These are phyloP conservation scores for Neocatenulostroma microsporum DNA, from an alignment of 2,329 filamentous ascomycete species.

Conservation along the genomic window DNA sequence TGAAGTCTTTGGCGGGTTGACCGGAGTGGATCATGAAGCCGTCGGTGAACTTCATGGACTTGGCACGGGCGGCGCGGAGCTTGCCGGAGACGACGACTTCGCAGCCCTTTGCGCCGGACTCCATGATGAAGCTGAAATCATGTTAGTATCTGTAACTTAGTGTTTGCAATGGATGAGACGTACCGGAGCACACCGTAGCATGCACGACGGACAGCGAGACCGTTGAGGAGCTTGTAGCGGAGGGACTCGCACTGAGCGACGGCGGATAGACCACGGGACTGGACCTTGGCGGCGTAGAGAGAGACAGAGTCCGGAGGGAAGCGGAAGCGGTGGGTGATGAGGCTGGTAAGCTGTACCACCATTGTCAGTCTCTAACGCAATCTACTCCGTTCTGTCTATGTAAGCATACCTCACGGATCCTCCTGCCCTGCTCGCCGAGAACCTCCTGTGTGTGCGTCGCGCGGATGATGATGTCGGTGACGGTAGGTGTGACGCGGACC, in stretches of 20 bases:
- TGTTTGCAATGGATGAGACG: constrained; percentile 62
- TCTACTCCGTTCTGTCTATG: constrained; percentile 39
- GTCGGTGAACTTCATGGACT: constrained; percentile 99
- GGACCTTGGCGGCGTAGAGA: constrained; percentile 99
- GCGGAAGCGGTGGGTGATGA: constrained; percentile 99
- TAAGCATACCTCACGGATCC: constrained; percentile 69
- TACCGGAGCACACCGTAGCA: constrained; percentile 91
- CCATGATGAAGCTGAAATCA: constrained; percentile 85
- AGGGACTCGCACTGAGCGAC: constrained; percentile 99
- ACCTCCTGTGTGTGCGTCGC: constrained; percentile 99
- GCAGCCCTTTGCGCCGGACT: constrained; percentile 98
- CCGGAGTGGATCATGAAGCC: constrained; percentile 99
- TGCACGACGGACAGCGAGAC: constrained; percentile 93
- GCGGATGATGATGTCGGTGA: constrained; percentile 99
- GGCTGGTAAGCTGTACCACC: constrained; percentile 84
- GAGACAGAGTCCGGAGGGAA: constrained; percentile 99
- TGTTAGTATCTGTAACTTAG: constrained; percentile 6
- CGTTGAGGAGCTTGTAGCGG: constrained; percentile 99
- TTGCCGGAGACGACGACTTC: constrained; percentile 99
- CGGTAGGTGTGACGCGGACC: constrained; percentile 98
- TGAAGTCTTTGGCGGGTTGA: constrained; percentile 99
- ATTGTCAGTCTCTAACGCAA: neutral
- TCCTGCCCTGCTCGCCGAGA: constrained; percentile 98
- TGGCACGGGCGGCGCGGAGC: constrained; percentile 96
- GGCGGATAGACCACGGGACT: constrained; percentile 99